Evolutionary conservation across 2,329 filamentous ascomycete genomes (phyloP), one percentile per base, ranked within the genome.

Genomic region (Fusarium subtropicale): DNA sequence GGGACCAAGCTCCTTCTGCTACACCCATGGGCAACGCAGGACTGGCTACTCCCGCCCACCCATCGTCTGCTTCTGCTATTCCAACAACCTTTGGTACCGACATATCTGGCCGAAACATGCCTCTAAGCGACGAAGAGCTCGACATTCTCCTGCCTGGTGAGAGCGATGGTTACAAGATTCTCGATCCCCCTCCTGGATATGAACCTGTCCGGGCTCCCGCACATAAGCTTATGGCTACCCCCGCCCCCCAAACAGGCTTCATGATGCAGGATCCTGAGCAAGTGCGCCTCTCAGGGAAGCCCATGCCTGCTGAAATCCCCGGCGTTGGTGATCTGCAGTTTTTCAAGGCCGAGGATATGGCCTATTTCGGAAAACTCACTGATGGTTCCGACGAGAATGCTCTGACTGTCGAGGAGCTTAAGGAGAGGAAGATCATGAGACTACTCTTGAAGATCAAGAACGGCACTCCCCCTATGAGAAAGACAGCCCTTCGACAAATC

Each of bases 271-370:
- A 99, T 72, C 92, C 94, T 11, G 94, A 97, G 72, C 94, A 92
- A 76, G 89, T 90, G 63, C 88, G 93, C 69, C 84, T 92, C 51
- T 88, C 95, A 76, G 93, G 94, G 71, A 97, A 97, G 81, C 93
- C 97, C 72, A 88, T 98, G 75, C 93, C 95, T 11, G 97, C 93
- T 6, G 95, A 98, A 77, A 97, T 99, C 38, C 94, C 96, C 5
- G 96, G 96, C 39, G 94, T 99, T 51, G 94, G 94, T 39, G 96
- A 99, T 78, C 83, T 99, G 53, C 94, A 97, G 72, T 99, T 98
- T 79, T 97, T 99, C 87, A 99, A 99, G 82, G 89, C 94, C 2
- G 96, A 99, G 79, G 96, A 99, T 80, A 97, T 98, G 94, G 91
- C 93, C 39, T 99, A 99, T 81, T 99, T 99, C 76, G 94, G 95